phyloP scores from a whole-genome alignment of 495 filamentous ascomycete species.

The Talaromyces trachyspermus region DNA sequence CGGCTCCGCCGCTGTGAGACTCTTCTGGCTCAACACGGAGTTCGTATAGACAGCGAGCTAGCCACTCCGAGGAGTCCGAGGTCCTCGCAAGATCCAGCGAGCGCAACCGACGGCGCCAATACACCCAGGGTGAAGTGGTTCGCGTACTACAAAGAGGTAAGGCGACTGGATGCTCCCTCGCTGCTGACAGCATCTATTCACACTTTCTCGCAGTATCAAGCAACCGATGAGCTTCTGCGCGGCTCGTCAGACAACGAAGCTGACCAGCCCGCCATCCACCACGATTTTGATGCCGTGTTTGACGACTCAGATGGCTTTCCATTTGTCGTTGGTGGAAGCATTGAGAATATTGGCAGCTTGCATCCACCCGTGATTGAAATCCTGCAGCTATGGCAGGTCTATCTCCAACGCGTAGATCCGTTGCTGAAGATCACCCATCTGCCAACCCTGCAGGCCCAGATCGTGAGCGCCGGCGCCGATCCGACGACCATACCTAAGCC shows the following conservation, averaged over 20 bases:
- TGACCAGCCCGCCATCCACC: slow-evolving; percentile 43
- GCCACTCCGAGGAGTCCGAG: too few species aligned
- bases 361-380: slow-evolving; percentile 23
- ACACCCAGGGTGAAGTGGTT: slow-evolving; percentile 10
- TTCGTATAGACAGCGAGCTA: too few species aligned
- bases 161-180: background rate
- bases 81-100: too few species aligned
- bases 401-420: slow-evolving; percentile 45
- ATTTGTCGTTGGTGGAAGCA: slow-evolving; percentile 46
- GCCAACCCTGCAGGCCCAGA: slow-evolving; percentile 39
- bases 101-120: background rate
- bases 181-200: background rate
- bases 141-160: slow-evolving; percentile 12
- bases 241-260: slow-evolving; percentile 57
- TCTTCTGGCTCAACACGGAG: too few species aligned
- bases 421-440: slow-evolving; percentile 47
- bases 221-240: slow-evolving; percentile 21
- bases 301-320: slow-evolving; percentile 48
- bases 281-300: slow-evolving; percentile 48
- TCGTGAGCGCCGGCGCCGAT: slow-evolving; percentile 28
- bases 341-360: slow-evolving; percentile 34
- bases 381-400: slow-evolving; percentile 42
- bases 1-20: too few species aligned
- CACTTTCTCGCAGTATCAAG: slow-evolving; percentile 8
- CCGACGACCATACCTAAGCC: slow-evolving; percentile 30